These are phyloP conservation scores for Ogataea trehaloabstinens DNA, from an alignment of 805 yeast genomes.

Conservation along the genomic window DNA sequence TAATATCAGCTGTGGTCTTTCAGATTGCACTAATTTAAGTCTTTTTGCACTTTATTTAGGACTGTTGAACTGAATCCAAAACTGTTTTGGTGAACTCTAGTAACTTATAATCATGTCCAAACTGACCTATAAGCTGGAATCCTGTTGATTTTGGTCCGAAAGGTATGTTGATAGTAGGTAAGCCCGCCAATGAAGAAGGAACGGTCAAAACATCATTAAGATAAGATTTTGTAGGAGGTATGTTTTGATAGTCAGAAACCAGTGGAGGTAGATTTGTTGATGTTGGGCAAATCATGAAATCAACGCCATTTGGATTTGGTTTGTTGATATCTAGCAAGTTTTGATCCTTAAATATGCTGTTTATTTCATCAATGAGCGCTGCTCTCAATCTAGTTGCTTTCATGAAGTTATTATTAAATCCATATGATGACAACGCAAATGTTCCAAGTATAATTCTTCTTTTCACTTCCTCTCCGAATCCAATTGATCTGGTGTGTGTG, in stretches of 20 bases:
- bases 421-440: conserved; percentile 76
- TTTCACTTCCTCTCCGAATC: conserved; percentile 82
- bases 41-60: background rate
- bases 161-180: conserved; percentile 85
- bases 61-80: background rate
- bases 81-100: conserved; percentile 34
- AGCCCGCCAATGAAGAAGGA: conserved; percentile 88
- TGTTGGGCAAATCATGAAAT: conserved; percentile 74
- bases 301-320: conserved; percentile 45
- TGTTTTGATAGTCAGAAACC: conserved; percentile 15
- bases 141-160: conserved; percentile 52
- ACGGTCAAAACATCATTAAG: conserved; percentile 83
- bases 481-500: conserved; percentile 57
- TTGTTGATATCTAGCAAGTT: conserved; percentile 36
- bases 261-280: conserved; percentile 53
- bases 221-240: conserved; percentile 55
- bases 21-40: background rate
- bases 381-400: conserved; percentile 72
- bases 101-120: conserved; percentile 71
- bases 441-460: conserved; percentile 83
- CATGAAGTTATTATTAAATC: conserved; percentile 67
- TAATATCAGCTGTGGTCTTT: too few species aligned
- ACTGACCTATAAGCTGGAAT: conserved; percentile 81
- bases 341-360: conserved; percentile 52
- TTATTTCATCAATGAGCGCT: conserved; percentile 61